Base-by-base conservation (phyloP, 352 stramenopile species). In the Phytopythium helicoides region DNA sequence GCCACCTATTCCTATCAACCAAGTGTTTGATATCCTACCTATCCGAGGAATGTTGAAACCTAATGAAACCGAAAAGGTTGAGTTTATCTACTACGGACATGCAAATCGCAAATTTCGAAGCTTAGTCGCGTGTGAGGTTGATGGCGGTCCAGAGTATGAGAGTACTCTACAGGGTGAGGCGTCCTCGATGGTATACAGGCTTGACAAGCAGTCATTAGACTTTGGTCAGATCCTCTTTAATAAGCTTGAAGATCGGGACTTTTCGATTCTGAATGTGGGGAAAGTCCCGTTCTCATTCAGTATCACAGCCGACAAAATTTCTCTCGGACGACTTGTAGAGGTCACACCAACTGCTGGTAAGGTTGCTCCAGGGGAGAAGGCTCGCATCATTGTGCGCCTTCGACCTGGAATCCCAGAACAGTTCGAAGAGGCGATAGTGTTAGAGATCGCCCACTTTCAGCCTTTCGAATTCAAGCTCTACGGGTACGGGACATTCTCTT, bases 391-490 rank as follows among this genome's bases (percentile, higher is more conserved):
- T 8, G 89, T 98, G 8, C 75, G 89, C 3, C 71, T 98, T 39
- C 71, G 71, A 6, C 95, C 95, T 15, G 87, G 87, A 1, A 81
- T 98, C 47, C 95, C 95, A 0, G 82, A 94, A 40, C 59, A 58
- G 19, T 89, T 98, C 36, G 68, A 86, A 33, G 93, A 98, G 54
- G 87, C 67, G 1, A 51, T 98, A n/a, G 56, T 94, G 16, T 69
- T 98, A 33, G 89, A 98, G 56, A 79, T 98, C 34, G 95, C 92
- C 4, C 94, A 98, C 62, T 98, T 98, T 55, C 80, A 98, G 46
- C 92, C 95, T 2, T 68, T 98, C 15, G 76, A 79, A 28, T 92
- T 98, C 42, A 87, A 88, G 18, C 45, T 98, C 7, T 91, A 86
- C 48, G 93, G 89, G 1, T 68, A 72, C 44, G 94, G 92, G 6